Base-by-base conservation (phyloP, 257 asterid species). In the Forsythia viridissima region DNA sequence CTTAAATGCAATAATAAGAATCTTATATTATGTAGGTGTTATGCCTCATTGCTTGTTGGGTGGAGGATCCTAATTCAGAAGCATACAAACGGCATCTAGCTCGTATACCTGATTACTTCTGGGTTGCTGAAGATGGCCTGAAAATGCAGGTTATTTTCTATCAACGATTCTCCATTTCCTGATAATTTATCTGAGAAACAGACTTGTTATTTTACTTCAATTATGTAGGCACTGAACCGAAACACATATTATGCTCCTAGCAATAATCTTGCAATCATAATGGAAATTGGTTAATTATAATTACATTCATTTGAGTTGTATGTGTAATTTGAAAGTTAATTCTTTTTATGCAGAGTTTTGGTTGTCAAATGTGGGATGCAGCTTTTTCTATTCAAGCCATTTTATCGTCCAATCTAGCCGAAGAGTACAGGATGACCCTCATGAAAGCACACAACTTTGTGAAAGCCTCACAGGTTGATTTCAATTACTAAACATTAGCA, bases 111-210 rank as follows among this genome's bases (percentile, higher is more conserved):
- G 99, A 95, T 85, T 95, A 89, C 85, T 75, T 95, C 48, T 95
- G 99, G 99, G 68, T 95, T 86, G 99, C 99, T 57, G 99, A 95
- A 86, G 99, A 95, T 87, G 99, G 99, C 88, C 89, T 95, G 99
- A 95, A 95, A 81, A 95, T 93, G 98, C 95, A 95, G 99, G 99
- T 93, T 66, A 72, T 18, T 41, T 0, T 8, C 51, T 70, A 43
- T 16, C 44, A 10, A 44, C 12, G 12, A 11, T 44, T 44, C 12
- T 44, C 16, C 16, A 12, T 1, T 10, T 21, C 20, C 21, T 15
- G 61, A 1, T 51, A 12, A 13, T 5, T 52, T 15, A 51, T 52
- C n/a, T 52, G 12, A 11, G 52, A 11, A 44, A 44, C 52, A 3
- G 52, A 44, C 52, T 11, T 11, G 52, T 15, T 12, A 11, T 44